Conservation (phyloP, 495 filamentous ascomycete species). For the Podospora comata region DNA sequence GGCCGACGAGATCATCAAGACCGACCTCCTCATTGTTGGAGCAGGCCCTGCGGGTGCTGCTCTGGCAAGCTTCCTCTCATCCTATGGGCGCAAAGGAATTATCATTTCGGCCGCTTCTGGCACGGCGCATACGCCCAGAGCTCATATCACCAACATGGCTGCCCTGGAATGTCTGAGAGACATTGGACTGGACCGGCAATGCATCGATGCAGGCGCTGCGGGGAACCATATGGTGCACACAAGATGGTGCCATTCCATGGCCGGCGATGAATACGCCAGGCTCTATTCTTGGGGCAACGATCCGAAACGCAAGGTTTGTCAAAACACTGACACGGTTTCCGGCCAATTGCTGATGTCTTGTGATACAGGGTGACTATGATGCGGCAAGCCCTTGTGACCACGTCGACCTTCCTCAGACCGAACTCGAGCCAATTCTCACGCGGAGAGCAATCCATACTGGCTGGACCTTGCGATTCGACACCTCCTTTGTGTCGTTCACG, state of each 20-base stretch:
- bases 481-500: conserved; percentile 34
- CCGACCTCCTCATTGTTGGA: conserved; percentile 52
- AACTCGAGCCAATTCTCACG: conserved; percentile 51
- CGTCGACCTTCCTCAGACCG: conserved; percentile 50
- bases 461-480: conserved; percentile 46
- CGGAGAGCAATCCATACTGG: conserved; percentile 44
- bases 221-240: conserved; percentile 49
- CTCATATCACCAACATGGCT: conserved; percentile 53
- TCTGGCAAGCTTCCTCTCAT: conserved; percentile 53
- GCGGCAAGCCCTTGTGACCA: conserved; percentile 47
- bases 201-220: conserved; percentile 33
- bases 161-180: conserved; percentile 52
- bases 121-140: conserved; percentile 52
- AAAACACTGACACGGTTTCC: conserved; percentile 11
- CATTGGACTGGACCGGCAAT: conserved; percentile 47
- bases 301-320: conserved; percentile 40
- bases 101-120: conserved; percentile 46
- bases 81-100: conserved; percentile 49
- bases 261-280: conserved; percentile 52
- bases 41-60: conserved; percentile 54
- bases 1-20: conserved; percentile 36
- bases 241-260: conserved; percentile 54
- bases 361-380: conserved; percentile 51
- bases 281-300: conserved; percentile 54
- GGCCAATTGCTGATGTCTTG: background rate